Evolutionary conservation across 2,329 filamentous ascomycete species (phyloP).

Genomic region (Colletotrichum musicola): DNA sequence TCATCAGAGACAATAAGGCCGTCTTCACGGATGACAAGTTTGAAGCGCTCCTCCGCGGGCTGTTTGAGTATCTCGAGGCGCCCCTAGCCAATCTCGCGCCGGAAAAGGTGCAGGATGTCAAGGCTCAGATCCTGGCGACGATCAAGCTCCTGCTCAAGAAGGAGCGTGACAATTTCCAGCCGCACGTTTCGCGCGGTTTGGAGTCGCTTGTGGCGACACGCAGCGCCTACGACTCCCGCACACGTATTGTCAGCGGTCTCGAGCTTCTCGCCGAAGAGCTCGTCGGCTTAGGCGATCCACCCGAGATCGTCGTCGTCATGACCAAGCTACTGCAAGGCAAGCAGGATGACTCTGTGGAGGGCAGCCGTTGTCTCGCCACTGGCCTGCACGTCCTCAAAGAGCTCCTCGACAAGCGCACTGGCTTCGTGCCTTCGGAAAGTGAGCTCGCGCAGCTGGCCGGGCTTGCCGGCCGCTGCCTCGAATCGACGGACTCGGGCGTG

Average conservation of each 20-base stretch:
- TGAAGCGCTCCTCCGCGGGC: slow-evolving; percentile 73
- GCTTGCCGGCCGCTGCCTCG: slow-evolving; percentile 69
- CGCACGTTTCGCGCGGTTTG: slow-evolving; percentile 76
- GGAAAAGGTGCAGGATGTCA: slow-evolving; percentile 78
- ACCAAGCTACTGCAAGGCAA: slow-evolving; percentile 61
- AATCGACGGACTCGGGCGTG: slow-evolving; percentile 71
- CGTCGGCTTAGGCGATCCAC: slow-evolving; percentile 72
- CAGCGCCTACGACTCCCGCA: slow-evolving; percentile 74
- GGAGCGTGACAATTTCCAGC: slow-evolving; percentile 74
- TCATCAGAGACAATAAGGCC: slow-evolving; percentile 75
- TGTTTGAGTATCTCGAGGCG: slow-evolving; percentile 80
- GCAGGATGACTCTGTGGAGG: slow-evolving; percentile 57
- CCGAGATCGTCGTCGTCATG: slow-evolving; percentile 70
- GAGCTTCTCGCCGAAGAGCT: slow-evolving; percentile 81
- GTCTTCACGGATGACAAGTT: slow-evolving; percentile 77
- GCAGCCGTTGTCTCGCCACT: slow-evolving; percentile 69
- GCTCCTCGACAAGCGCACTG: slow-evolving; percentile 64
- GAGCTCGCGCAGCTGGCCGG: slow-evolving; percentile 65
- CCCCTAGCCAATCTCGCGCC: slow-evolving; percentile 65
- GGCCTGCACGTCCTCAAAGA: slow-evolving; percentile 73
- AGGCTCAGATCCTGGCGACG: slow-evolving; percentile 80
- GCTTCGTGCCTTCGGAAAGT: slow-evolving; percentile 62
- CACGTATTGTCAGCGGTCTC: slow-evolving; percentile 80
- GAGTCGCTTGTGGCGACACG: slow-evolving; percentile 76
- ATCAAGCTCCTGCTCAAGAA: slow-evolving; percentile 79